Evolutionary conservation across 202 grass and related monocot species (phyloP).

Genomic region (Setaria italica): DNA sequence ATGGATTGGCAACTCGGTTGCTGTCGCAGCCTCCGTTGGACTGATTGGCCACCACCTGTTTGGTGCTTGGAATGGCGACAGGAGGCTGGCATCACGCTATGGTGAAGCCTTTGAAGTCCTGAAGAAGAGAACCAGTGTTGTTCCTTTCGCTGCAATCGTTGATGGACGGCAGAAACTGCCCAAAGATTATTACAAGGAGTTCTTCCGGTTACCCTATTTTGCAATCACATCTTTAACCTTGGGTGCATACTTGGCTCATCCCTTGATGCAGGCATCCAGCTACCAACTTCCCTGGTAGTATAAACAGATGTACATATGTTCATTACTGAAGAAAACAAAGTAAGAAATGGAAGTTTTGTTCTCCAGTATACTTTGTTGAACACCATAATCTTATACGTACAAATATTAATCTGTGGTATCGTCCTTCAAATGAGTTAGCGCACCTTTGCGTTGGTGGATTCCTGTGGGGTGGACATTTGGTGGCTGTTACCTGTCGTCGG

Average conservation of each 20-base stretch:
- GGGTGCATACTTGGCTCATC: slow-evolving; percentile 86
- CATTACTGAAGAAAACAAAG: not conserved
- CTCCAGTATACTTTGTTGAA: slow-evolving; percentile 25
- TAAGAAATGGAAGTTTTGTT: slow-evolving; percentile 32
- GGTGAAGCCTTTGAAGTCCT: slow-evolving; percentile 75
- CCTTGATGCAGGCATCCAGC: slow-evolving; percentile 94
- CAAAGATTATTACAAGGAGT: slow-evolving; percentile 88
- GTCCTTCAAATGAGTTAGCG: not conserved
- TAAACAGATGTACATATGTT: slow-evolving; percentile 50
- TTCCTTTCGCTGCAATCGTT: slow-evolving; percentile 83
- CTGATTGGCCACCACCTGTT: slow-evolving; percentile 87
- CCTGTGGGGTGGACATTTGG: not conserved
- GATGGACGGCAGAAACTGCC: slow-evolving; percentile 86
- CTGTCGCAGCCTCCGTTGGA: slow-evolving; percentile 72
- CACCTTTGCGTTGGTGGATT: not conserved
- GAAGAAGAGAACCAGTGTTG: slow-evolving; percentile 82
- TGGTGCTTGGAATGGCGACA: slow-evolving; percentile 97
- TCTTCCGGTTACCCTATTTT: slow-evolving; percentile 79
- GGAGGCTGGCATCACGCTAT: slow-evolving; percentile 63
- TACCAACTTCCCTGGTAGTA: slow-evolving; percentile 84
- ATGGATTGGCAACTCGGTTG: slow-evolving; percentile 90
- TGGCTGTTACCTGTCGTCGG: not conserved
- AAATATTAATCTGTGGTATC: not conserved
- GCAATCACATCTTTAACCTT: slow-evolving; percentile 77
- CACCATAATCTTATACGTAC: not conserved